Evolutionary conservation across 2,329 filamentous ascomycete genomes (phyloP), one percentile per base, ranked within the genome.

Genomic region (Trichoderma brevicompactum): DNA sequence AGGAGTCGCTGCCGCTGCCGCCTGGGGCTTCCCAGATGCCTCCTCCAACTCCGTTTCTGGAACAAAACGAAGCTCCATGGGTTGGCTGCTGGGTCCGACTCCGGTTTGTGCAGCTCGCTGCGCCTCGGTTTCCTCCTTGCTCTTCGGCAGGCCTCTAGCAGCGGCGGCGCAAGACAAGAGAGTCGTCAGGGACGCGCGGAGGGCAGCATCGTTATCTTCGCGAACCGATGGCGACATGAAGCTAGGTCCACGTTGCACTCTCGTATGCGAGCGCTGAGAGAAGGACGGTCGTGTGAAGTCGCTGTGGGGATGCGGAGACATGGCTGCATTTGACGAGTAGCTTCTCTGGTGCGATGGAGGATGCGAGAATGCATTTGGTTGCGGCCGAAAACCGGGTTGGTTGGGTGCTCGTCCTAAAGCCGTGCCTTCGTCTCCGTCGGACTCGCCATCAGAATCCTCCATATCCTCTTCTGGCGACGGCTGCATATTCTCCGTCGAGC

Each of bases 111-210:
- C 70, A 12, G 70, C 66, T 13, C 74, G 68, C 56, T 76, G 72
- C 12, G 75, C 72, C 62, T 81, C 80, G 12, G 74, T 74, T 63
- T 83, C 81, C 56, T 83, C 80, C 55, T 81, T 81, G 15, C 81
- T 79, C 74, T 95, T 97, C 0, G 90, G 87, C 15, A 95, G 81
- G 4, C 91, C 90, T 49, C 95, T 87, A 1, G 94, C 95, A 0
- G 94, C 95, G 3, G 94, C 93, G 0, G 93, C 94, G 72, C 92
- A 96, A n/a, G 94, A 97, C 12, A 99, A 86, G 12, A 99, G 84
- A 0, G 95, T 98, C 0, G 93, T 97, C n/a, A 99, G 83, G 55
- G 92, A 97, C 19, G 95, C 93, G 40, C 95, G 89, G 10, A 99
- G 83, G 2, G 93, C 95, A 36, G 93, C 95, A 72, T 99, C 95